Conservation (phyloP, 2,329 filamentous ascomycete genomes). For the Apiospora arundinis region DNA sequence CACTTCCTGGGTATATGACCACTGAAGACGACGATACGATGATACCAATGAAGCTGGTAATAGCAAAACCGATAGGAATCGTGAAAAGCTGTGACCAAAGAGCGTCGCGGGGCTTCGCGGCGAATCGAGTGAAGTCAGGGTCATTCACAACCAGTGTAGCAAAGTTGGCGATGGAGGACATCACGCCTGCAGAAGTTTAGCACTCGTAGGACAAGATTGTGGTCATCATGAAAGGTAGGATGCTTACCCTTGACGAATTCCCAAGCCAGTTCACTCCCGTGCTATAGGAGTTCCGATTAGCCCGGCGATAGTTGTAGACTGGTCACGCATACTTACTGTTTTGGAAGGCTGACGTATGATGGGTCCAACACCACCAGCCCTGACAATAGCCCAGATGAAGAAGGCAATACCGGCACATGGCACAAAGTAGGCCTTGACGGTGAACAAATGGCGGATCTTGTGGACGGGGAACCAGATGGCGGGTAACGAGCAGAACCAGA, state of each 20-base stretch:
- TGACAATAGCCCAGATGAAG: conserved; percentile 78
- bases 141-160: conserved; percentile 84
- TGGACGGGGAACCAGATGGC: conserved; percentile 91
- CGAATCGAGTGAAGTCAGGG: conserved; percentile 86
- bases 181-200: conserved; percentile 59
- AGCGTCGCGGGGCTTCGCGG: conserved; percentile 75
- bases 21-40: conserved; percentile 76
- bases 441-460: conserved; percentile 88
- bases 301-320: neutral
- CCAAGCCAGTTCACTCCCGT: conserved; percentile 79
- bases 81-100: conserved; percentile 81
- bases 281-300: conserved; percentile 25
- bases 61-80: conserved; percentile 73
- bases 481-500: conserved; percentile 81
- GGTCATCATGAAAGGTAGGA: neutral
- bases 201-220: neutral
- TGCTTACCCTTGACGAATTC: conserved; percentile 70
- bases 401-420: conserved; percentile 83
- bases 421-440: conserved; percentile 85
- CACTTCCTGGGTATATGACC: conserved; percentile 66
- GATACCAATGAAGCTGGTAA: conserved; percentile 87
- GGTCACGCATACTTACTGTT: conserved; percentile 35
- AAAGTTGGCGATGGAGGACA: conserved; percentile 91
- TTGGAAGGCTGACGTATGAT: conserved; percentile 74
- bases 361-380: conserved; percentile 82